These are phyloP conservation scores for Allomyces macrogynus DNA, from an alignment of 192 early-diverging fungal species.

Conservation along the genomic window DNA sequence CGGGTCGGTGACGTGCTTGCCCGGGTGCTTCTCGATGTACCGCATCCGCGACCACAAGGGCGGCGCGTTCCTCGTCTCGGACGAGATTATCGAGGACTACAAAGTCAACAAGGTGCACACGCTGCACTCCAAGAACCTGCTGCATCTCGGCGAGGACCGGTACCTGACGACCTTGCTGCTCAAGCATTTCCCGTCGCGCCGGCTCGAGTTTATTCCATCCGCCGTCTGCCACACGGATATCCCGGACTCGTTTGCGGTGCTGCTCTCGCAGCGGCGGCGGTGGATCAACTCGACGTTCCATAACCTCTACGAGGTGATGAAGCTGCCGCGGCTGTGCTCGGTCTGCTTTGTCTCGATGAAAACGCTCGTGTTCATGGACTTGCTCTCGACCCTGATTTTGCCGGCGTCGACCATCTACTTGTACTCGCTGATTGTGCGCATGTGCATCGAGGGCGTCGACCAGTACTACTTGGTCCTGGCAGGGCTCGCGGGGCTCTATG, in stretches of 20 bases:
- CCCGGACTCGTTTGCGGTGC: conserved; percentile 76
- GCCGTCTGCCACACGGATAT: conserved; percentile 84
- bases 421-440: conserved; percentile 53
- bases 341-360: conserved; percentile 95
- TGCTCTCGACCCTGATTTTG: conserved; percentile 80
- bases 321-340: conserved; percentile 86
- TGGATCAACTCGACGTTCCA: conserved; percentile 99
- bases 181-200: conserved; percentile 95
- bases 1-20: conserved; percentile 90
- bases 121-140: conserved; percentile 94
- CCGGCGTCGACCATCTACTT: conserved; percentile 78
- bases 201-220: conserved; percentile 79
- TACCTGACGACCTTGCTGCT: conserved; percentile 86
- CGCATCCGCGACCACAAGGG: conserved; percentile 76
- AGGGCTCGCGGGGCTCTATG: conserved; percentile 66
- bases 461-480: conserved; percentile 51
- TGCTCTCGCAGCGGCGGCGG: conserved; percentile 92
- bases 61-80: conserved; percentile 71
- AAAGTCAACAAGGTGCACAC: conserved; percentile 89
- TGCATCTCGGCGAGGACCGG: conserved; percentile 95
- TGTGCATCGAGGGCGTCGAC: conserved; percentile 20
- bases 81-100: conserved; percentile 80
- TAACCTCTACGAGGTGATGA: conserved; percentile 85
- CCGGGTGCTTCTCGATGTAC: conserved; percentile 99
- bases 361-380: conserved; percentile 84